Evolutionary conservation across 208 protist species (phyloP), one percentile per base, ranked within the genome.

Genomic region (Histomonas meleagridis): DNA sequence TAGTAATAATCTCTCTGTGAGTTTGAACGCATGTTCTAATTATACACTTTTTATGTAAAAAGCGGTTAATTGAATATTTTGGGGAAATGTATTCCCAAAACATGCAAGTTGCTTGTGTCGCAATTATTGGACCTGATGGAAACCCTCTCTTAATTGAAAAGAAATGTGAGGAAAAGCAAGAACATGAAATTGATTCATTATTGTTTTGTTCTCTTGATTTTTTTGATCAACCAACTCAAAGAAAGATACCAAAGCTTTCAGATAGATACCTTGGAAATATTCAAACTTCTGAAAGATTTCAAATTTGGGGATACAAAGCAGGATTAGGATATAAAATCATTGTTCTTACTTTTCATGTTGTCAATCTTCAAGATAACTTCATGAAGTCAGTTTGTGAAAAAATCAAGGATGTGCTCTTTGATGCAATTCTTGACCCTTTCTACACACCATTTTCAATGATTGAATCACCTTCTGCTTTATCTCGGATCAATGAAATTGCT

Each of bases 171-270:
- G 76, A 86, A 55, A 55, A 32, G 18, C 40, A 48, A 35, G 12
- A 51, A 38, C 76, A 86, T 38, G 76, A 86, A 86, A 86, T 86
- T 18, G 76, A 86, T 38, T 55, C 76, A 32, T 28, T 86, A 32
- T 86, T 86, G 46, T 86, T 86, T 46, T 86, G 76, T 46, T 86
- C 76, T 55, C 46, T 86, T 16, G 76, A 86, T 55, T 86, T 55
- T 86, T 86, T 86, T 49, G 76, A 86, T 12, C 43, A 86, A 32
- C 21, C 46, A 40, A 26, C 9, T 43, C 12, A 16, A 57, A 48
- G 55, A 57, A 1, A 40, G 7, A 46, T 26, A 32, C 43, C 76
- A 51, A 86, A 86, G 46, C 32, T 21, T 2, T n/a, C 18, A 32
- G 60, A 65, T 65, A 10, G 60, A 3, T 86, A 18, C 16, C 32